Percentiles rank a stretch among this genome's conserved stretches.
These are phyloP conservation scores for Prunus mume DNA, from an alignment of 306 rosid genomes.

Conservation along the genomic window DNA sequence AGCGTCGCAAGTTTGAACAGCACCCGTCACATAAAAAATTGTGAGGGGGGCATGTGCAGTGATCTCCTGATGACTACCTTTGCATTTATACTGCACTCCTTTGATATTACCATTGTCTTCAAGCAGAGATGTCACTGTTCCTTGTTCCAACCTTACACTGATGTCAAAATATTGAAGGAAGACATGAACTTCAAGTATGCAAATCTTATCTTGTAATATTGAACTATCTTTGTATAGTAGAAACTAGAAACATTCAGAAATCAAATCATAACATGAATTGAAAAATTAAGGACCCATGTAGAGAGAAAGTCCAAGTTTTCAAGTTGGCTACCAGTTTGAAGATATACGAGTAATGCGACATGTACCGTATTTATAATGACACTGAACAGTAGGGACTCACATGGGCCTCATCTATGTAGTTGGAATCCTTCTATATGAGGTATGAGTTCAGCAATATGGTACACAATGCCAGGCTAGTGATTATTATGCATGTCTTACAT, in stretches of 20 bases:
- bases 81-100: slow-evolving; percentile 12
- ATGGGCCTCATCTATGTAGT: neutral
- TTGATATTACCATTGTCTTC: slow-evolving; percentile 4
- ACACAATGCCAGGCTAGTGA: neutral
- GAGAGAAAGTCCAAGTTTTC: neutral
- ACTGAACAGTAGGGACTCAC: neutral
- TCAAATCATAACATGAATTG: neutral
- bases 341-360: neutral
- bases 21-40: slow-evolving; percentile 53
- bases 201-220: neutral
- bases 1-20: slow-evolving; percentile 47
- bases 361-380: neutral
- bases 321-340: neutral
- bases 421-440: neutral
- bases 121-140: slow-evolving; percentile 6
- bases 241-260: neutral
- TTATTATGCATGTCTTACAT: no score
- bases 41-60: slow-evolving; percentile 41
- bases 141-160: slow-evolving; percentile 14
- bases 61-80: neutral
- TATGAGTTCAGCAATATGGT: neutral
- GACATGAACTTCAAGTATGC: neutral
- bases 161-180: neutral
- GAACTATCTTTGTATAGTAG: neutral
- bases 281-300: neutral